These are phyloP conservation scores for Fraxinus paxiana DNA, from an alignment of 305 asterid genomes.

Conservation along the genomic window DNA sequence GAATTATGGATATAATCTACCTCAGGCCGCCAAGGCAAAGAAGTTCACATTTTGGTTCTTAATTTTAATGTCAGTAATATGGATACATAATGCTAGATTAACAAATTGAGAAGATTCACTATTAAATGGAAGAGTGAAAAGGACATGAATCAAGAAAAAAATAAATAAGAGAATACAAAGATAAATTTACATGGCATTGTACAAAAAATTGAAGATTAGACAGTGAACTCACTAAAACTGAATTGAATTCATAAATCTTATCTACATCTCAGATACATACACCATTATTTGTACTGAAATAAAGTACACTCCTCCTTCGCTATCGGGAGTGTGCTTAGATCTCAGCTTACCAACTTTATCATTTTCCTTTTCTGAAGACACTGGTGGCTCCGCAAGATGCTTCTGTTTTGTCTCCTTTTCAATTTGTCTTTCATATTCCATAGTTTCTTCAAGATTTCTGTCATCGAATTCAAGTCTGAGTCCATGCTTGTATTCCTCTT, in stretches of 20 bases:
- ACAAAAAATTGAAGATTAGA: neutral
- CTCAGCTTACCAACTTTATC: slow-evolving; percentile 39
- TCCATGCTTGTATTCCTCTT: slow-evolving; percentile 60
- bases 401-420: slow-evolving; percentile 93
- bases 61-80: neutral
- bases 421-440: slow-evolving; percentile 83
- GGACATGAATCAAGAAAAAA: neutral
- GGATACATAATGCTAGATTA: neutral
- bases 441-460: slow-evolving; percentile 28
- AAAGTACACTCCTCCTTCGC: slow-evolving; percentile 40
- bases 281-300: neutral
- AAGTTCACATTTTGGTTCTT: neutral
- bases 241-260: neutral
- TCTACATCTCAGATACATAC: neutral
- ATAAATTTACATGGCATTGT: neutral
- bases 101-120: neutral
- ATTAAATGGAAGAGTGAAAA: neutral
- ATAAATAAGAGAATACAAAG: neutral
- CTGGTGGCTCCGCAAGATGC: slow-evolving; percentile 70
- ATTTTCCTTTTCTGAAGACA: slow-evolving; percentile 50
- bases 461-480: slow-evolving; percentile 93
- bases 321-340: slow-evolving; percentile 37
- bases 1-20: neutral
- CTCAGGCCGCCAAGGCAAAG: neutral
- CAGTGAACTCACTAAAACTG: neutral